phyloP scores from a whole-genome alignment of 305 asterid genomes.

The Fraxinus angustifolia region DNA sequence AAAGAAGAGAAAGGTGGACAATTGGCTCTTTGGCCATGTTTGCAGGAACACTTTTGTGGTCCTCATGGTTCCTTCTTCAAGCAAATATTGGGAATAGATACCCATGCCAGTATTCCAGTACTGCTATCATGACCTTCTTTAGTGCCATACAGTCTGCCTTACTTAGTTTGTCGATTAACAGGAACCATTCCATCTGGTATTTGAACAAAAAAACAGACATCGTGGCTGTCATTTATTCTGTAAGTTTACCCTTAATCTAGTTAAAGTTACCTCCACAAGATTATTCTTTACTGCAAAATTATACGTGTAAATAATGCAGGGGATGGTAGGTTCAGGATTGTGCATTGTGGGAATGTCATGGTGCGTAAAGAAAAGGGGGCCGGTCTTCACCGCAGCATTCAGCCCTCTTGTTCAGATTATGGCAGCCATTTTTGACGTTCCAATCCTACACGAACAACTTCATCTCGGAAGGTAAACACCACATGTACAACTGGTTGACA shows the following conservation, averaged over 20 bases:
- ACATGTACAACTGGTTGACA: neutral
- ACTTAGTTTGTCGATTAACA: constrained; percentile 37
- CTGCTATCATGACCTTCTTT: constrained; percentile 64
- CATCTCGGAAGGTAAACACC: constrained; percentile 59
- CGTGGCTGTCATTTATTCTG: neutral
- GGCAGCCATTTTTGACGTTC: constrained; percentile 54
- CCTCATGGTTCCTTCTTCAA: constrained; percentile 77
- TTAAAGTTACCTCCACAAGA: neutral
- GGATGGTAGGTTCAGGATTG: constrained; percentile 62
- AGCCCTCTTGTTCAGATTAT: constrained; percentile 67
- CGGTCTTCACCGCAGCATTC: constrained; percentile 70
- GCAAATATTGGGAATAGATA: constrained; percentile 47
- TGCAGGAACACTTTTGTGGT: constrained; percentile 68
- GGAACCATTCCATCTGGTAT: neutral
- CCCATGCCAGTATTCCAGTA: constrained; percentile 75
- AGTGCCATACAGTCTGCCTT: constrained; percentile 61
- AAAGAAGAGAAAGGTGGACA: constrained; percentile 45
- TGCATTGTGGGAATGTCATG: constrained; percentile 73
- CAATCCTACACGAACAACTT: constrained; percentile 58
- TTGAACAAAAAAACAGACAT: neutral
- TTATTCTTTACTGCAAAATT: neutral
- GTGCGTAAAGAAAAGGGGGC: constrained; percentile 71
- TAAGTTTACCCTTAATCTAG: neutral
- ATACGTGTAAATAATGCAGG: constrained; percentile 34
- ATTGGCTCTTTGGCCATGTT: constrained; percentile 52